These are phyloP conservation scores for Amoebophrya sp. DNA, from an alignment of 169 alveolate species.

Conservation along the genomic window DNA sequence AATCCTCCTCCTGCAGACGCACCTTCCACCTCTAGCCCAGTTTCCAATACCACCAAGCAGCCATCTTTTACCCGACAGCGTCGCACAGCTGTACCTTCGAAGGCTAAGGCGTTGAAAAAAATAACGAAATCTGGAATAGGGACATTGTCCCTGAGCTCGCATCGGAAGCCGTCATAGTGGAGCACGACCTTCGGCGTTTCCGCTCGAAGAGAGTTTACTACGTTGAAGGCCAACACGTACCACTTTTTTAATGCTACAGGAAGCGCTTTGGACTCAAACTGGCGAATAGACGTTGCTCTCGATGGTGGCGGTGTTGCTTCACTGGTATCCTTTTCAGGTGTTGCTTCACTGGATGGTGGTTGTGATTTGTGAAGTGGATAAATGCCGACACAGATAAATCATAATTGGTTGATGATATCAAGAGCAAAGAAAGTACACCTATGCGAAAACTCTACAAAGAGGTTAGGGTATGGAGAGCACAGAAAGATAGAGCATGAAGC, in stretches of 20 bases:
- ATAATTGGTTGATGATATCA: not conserved
- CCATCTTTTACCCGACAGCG: no score
- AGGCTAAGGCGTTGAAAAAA: not conserved
- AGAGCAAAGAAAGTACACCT: not conserved
- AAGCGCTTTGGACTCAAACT: not conserved
- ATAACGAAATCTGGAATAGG: not conserved
- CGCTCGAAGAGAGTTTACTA: not conserved
- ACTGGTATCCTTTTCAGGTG: not conserved
- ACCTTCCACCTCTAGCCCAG: no score
- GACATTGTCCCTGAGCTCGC: not conserved
- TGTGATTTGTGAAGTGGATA: not conserved
- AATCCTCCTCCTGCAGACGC: no score
- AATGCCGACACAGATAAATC: not conserved
- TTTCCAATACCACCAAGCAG: no score
- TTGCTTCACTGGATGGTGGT: not conserved
- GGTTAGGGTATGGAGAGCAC: no score
- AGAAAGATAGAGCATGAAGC: no score
- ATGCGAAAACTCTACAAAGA: not conserved
- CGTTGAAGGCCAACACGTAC: not conserved
- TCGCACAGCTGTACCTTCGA: no score
- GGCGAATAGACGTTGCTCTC: not conserved
- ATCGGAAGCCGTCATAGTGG: not conserved
- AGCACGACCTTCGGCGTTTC: not conserved
- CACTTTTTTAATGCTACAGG: not conserved
- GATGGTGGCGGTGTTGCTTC: not conserved